phyloP scores from a whole-genome alignment of 805 yeast genomes.

The Kodamaea fukazawae region DNA sequence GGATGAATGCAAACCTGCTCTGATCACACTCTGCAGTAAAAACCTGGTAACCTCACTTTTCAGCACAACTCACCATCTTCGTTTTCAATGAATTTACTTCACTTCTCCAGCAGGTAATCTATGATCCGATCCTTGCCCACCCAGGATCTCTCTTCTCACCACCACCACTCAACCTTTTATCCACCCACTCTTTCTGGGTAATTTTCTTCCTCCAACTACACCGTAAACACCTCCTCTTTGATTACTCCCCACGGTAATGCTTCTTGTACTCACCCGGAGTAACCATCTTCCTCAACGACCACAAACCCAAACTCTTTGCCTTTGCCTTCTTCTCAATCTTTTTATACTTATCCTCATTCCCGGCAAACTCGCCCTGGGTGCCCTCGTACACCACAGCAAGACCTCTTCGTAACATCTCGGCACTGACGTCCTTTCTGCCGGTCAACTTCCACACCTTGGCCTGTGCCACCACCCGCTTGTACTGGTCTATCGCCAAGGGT shows the following conservation, averaged over 20 bases:
- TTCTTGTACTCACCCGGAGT: slow-evolving; percentile 83
- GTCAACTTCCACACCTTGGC: slow-evolving; percentile 56
- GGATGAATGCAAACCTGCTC: no score
- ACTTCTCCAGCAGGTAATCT: no score
- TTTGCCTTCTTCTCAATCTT: slow-evolving; percentile 62
- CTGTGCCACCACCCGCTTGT: slow-evolving; percentile 81
- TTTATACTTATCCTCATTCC: slow-evolving; percentile 59
- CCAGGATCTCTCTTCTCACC: no score
- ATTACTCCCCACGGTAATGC: slow-evolving; percentile 8
- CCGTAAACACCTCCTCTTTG: not conserved
- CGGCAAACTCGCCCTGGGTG: slow-evolving; percentile 85
- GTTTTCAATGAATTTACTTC: no score
- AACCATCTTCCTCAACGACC: slow-evolving; percentile 52
- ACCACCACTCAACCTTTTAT: no score
- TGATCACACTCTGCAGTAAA: no score
- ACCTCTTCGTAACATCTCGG: slow-evolving; percentile 82
- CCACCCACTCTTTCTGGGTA: no score
- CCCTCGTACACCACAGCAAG: slow-evolving; percentile 88
- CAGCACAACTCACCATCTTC: no score
- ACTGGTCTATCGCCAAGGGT: slow-evolving; percentile 83
- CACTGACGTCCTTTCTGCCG: slow-evolving; percentile 77
- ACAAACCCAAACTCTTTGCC: slow-evolving; percentile 58
- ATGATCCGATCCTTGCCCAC: no score
- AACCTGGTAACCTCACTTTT: no score
- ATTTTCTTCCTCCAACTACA: no score